Conservation (phyloP, 371 early-diverging fungal genomes). For the Apophysomyces variabilis region DNA sequence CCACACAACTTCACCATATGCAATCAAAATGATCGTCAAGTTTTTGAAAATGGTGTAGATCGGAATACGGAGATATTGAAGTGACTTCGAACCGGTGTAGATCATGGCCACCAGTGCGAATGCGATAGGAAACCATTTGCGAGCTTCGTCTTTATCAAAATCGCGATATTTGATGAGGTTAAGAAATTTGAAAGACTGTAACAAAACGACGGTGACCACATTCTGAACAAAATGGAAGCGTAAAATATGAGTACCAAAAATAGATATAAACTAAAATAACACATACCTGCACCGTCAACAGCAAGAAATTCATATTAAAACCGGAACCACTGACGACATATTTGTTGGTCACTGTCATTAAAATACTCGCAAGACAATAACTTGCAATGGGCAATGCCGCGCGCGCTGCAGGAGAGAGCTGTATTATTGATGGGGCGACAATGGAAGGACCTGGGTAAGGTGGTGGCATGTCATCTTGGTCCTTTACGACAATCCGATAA, state of each 20-base stretch:
- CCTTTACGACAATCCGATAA: constrained; percentile 27
- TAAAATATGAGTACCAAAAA: constrained; percentile 42
- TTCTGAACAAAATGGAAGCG: constrained; percentile 23
- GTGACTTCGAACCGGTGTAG: constrained; percentile 93
- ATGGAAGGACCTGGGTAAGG: constrained; percentile 22
- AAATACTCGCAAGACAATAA: constrained; percentile 83
- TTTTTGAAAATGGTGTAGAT: constrained; percentile 99
- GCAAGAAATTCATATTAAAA: constrained; percentile 88
- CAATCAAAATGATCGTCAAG: constrained; percentile 96
- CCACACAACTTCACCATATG: constrained; percentile 90
- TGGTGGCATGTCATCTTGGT: constrained; percentile 12
- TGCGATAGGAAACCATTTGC: constrained; percentile 90
- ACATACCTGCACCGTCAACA: constrained; percentile 93
- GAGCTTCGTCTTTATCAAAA: constrained; percentile 65
- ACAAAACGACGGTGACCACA: constrained; percentile 39
- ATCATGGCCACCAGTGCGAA: constrained; percentile 93
- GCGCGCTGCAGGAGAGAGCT: constrained; percentile 44
- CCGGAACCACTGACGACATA: constrained; percentile 78
- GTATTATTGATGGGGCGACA: constrained; percentile 42
- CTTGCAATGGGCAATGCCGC: constrained; percentile 68
- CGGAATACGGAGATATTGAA: constrained; percentile 93
- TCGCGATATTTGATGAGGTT: constrained; percentile 71
- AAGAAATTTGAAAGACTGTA: constrained; percentile 61
- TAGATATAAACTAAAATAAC: constrained; percentile 78
- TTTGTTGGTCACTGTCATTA: constrained; percentile 93